phyloP scores from a whole-genome alignment of 2,329 filamentous ascomycete genomes.

The Colletotrichum agaves region DNA sequence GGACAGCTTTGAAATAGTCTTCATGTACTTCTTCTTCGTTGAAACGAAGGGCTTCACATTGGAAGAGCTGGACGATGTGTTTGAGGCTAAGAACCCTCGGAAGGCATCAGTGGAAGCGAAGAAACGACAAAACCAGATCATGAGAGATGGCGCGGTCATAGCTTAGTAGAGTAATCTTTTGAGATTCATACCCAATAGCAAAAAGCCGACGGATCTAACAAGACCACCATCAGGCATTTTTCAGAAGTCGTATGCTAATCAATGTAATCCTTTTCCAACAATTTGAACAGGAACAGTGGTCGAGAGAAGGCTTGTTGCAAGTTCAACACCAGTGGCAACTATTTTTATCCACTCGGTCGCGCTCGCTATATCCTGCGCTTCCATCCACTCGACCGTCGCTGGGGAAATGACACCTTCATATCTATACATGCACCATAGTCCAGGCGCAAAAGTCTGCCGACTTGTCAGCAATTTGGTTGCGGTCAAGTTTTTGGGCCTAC shows the following conservation, averaged over 20 bases:
- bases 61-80: conserved; percentile 66
- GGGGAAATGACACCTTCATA: neutral
- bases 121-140: conserved; percentile 47
- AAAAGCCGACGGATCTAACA: too few relatives aligned
- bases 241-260: too few relatives aligned
- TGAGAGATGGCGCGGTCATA: conserved; percentile 17
- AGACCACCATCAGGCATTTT: too few relatives aligned
- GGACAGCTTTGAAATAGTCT: conserved; percentile 47
- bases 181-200: too few relatives aligned
- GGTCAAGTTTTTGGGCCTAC: neutral
- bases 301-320: too few relatives aligned
- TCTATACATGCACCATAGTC: neutral
- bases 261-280: too few relatives aligned
- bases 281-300: too few relatives aligned
- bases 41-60: conserved; percentile 65
- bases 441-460: neutral
- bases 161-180: too few relatives aligned
- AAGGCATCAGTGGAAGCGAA: conserved; percentile 48
- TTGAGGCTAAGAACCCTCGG: conserved; percentile 52
- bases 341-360: too few relatives aligned
- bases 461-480: neutral
- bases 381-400: neutral
- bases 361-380: neutral
- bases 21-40: conserved; percentile 43
- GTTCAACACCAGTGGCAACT: too few relatives aligned